These are phyloP conservation scores for Coemansia furcata DNA, from an alignment of 192 early-diverging fungal genomes.

Conservation along the genomic window DNA sequence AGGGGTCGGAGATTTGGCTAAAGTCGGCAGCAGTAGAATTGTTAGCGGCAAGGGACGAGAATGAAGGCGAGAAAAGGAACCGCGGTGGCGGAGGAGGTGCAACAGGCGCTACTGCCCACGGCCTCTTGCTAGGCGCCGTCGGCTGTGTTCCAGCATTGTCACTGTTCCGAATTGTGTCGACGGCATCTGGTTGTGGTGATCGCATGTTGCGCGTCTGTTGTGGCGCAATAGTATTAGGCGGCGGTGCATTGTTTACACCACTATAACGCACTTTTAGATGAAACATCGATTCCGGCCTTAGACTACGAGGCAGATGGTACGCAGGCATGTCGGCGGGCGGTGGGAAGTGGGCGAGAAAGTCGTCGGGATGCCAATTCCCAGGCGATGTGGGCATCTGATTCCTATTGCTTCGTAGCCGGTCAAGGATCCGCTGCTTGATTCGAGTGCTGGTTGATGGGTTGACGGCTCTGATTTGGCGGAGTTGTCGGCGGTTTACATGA, in stretches of 20 bases:
- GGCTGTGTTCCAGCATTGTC: neutral
- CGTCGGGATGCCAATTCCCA: neutral
- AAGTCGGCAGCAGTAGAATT: slow-evolving; percentile 1
- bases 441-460: neutral
- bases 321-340: neutral
- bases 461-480: neutral
- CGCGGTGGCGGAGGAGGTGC: neutral
- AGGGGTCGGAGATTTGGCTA: neutral
- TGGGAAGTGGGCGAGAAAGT: neutral
- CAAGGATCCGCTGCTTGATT: neutral
- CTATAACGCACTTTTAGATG: slow-evolving; percentile 39
- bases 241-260: neutral
- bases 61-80: slow-evolving; percentile 44
- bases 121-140: neutral
- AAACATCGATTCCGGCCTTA: slow-evolving; percentile 48
- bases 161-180: neutral
- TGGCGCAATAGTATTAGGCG: slow-evolving; percentile 10
- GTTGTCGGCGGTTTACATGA: neutral
- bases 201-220: neutral
- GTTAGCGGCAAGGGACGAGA: slow-evolving; percentile 27
- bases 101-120: neutral
- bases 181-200: neutral
- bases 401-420: neutral
- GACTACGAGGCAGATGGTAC: slow-evolving; percentile 36
- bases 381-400: neutral